A percentile compares a stretch with the other conserved stretches of the same genome.
Evolutionary conservation across 2,329 filamentous ascomycete genomes (phyloP).

Genomic region (Fusarium pseudocircinatum): DNA sequence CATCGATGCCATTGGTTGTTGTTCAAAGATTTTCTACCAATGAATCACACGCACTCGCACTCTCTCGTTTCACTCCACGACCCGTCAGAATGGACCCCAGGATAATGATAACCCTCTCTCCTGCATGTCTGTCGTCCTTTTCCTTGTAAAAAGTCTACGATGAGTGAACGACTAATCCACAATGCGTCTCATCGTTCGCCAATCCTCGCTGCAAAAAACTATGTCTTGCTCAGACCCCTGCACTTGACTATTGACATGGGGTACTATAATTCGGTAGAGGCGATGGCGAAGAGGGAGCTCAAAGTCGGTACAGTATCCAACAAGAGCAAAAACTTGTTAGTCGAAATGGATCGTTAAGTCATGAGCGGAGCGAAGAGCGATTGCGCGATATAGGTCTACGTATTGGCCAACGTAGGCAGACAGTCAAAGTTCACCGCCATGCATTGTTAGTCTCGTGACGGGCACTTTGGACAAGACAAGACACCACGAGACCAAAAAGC

Average conservation of each 20-base stretch:
- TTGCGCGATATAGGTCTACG: conserved; percentile 21
- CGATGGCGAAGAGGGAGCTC: conserved; percentile 2
- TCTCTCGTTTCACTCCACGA: conserved; percentile 38
- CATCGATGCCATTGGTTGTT: conserved; percentile 33
- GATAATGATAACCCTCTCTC: conserved; percentile 23
- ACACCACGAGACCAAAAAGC: conserved; percentile 32
- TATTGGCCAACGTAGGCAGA: not conserved
- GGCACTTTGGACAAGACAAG: conserved; percentile 9
- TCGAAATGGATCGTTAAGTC: not conserved
- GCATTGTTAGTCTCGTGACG: conserved; percentile 23
- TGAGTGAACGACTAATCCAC: conserved; percentile 26
- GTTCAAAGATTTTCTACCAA: conserved; percentile 39
- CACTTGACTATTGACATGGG: conserved; percentile 34
- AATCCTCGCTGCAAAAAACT: conserved; percentile 31
- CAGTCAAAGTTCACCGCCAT: conserved; percentile 31
- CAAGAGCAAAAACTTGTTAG: conserved; percentile 23
- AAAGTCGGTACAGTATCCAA: not conserved
- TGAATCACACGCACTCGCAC: conserved; percentile 18
- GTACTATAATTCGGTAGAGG: conserved; percentile 32
- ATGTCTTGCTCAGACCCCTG: conserved; percentile 21
- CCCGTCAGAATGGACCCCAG: conserved; percentile 28
- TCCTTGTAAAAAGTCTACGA: conserved; percentile 15
- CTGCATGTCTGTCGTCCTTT: conserved; percentile 37
- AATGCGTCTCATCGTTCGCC: conserved; percentile 37
- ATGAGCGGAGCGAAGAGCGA: conserved; percentile 1